Base-by-base conservation (phyloP, 2,329 filamentous ascomycete species). In the Aspergillus aculeatus region DNA sequence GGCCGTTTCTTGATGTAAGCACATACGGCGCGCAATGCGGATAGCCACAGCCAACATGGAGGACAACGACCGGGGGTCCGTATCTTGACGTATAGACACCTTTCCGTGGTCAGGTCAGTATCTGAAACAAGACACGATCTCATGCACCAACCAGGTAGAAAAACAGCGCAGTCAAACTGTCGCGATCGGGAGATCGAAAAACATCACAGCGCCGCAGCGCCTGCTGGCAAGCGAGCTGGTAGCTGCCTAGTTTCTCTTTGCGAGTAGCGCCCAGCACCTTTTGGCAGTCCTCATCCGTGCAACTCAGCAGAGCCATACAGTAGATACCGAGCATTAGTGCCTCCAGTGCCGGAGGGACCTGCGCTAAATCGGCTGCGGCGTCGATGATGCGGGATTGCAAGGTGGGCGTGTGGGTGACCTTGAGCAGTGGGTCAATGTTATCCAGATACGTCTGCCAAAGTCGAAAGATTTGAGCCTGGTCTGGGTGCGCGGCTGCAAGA, bases 311-410 rank as follows among this genome's bases (percentile, higher is more conserved):
- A 0, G 86, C 82, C 69, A 87, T 82, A 58, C 81, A 82, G 69
- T 90, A 91, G 48, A 92, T 62, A 24, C 68, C 78, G 71, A 91
- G 90, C 82, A 91, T 86, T 48, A 91, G 78, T 0, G 85, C 86
- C 68, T 90, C 86, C 21, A 89, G 80, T 11, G 81, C 81, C 55
- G 80, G 82, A 1, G 81, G 76, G 4, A 87, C 82, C 62, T 81
- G 83, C 29, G 80, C 75, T 5, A 86, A 70, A 55, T 86, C 80
- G 3, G 82, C 81, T 38, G 82, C 82, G 7, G 86, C 86, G 59
- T 87, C 84, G 54, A 90, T 83, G 44, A 91, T 82, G 55, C 83
- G 82, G n/a, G 76, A 78, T 69, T 90, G 87, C 1, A 90, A 75
- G 1, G 83, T 89, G 0, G 87, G 86, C 0, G 85, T 83, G 68